Conservation (phyloP, 129 eudicot genomes). For the Ambrosia trifida region DNA sequence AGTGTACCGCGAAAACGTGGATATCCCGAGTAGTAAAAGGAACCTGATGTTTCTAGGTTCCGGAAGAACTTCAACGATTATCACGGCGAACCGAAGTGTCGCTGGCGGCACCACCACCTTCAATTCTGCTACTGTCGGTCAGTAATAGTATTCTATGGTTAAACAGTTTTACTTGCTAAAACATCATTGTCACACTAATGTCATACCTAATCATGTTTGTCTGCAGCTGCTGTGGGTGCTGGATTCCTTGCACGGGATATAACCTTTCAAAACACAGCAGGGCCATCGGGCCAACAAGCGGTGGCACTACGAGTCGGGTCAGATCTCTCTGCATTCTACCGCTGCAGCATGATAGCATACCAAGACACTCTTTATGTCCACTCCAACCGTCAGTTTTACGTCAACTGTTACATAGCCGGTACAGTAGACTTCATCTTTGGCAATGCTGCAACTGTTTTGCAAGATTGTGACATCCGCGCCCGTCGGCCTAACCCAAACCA, state of each 20-base stretch:
- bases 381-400: slow-evolving; percentile 75
- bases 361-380: slow-evolving; percentile 93
- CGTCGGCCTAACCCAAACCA: slow-evolving; percentile 64
- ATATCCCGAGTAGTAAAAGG: slow-evolving; percentile 54
- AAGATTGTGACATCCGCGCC: slow-evolving; percentile 81
- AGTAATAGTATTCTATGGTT: too few species aligned
- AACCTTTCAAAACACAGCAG: slow-evolving; percentile 85
- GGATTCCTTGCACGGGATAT: slow-evolving; percentile 77
- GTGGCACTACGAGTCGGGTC: slow-evolving; percentile 86
- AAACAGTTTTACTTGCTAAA: too few species aligned
- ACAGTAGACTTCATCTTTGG: slow-evolving; percentile 94
- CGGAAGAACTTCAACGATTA: slow-evolving; percentile 56
- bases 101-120: slow-evolving; percentile 80
- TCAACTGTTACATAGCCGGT: slow-evolving; percentile 60
- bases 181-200: not conserved
- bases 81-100: slow-evolving; percentile 64
- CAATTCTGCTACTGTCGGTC: slow-evolving; percentile 34
- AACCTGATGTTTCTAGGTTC: slow-evolving; percentile 81
- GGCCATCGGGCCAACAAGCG: slow-evolving; percentile 83
- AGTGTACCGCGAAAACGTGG: slow-evolving; percentile 73
- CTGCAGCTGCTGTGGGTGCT: slow-evolving; percentile 68
- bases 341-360: slow-evolving; percentile 67
- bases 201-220: not conserved
- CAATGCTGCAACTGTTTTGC: slow-evolving; percentile 75
- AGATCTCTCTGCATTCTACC: slow-evolving; percentile 72